Base-by-base conservation (phyloP, 208 protist genomes). In the Trypanosoma melophagium region DNA sequence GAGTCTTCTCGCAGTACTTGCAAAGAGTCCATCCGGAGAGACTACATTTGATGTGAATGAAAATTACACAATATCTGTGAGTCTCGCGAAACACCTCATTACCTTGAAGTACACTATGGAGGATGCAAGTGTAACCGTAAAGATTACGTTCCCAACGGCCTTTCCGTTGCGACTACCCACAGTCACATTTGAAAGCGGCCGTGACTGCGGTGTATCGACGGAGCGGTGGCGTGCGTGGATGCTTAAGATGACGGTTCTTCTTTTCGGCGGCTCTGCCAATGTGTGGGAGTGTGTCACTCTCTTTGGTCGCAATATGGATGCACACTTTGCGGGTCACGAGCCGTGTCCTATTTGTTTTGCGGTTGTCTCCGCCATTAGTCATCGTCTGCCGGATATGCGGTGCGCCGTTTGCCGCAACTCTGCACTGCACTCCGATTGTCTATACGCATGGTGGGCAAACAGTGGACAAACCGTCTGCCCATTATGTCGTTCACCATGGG, bases 291-390 rank as follows among this genome's bases (percentile, higher is more conserved):
- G 86, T 73, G 81, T 96, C n/a, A 79, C 83, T 49, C 82, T 97
- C 25, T 96, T 94, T 70, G 77, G 82, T 40, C 76, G 73, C 24
- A 97, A 97, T 74, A 57, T 97, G n/a, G 89, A 90, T 35, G 87
- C 81, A n/a, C 89, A 97, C 76, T 96, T 94, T 72, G 66, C 74
- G 42, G 94, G 92, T 31, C 78, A 81, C 35, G 94, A 97, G 71
- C 86, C 91, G 19, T 97, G 94, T 79, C 91, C 91, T 0, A 96
- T 97, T 66, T 97, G 94, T 71, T 97, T 94, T 67, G 79, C 82
- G 10, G 77, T 97, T 8, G 91, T 97, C 40, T 93, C 78, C 45
- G 64, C 89, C 3, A 64, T 81, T 42, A 86, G 82, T 61, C 82
- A 94, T 68, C 81, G 85, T 45, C 77, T 97, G 41, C 94, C 94